A percentile compares a stretch with the other conserved stretches of the same genome.
These are phyloP conservation scores for Calonectria montana DNA, from an alignment of 2,329 filamentous ascomycete genomes.

Conservation along the genomic window DNA sequence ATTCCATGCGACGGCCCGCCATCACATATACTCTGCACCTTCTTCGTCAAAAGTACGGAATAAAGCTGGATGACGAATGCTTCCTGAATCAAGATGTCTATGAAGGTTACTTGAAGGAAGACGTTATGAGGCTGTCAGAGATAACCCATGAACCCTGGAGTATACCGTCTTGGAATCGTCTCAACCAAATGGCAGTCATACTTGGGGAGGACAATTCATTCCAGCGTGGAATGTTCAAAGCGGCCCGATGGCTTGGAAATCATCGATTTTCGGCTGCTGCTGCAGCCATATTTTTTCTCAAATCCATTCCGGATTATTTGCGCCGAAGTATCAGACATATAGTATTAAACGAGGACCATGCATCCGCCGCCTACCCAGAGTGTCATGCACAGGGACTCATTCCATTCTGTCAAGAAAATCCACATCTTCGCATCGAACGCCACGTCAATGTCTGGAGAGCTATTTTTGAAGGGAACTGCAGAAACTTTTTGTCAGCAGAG, in stretches of 20 bases:
- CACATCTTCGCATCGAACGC: background rate
- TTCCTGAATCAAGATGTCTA: background rate
- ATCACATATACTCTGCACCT: background rate
- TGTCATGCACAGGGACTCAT: background rate
- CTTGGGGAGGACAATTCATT: background rate
- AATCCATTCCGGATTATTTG: background rate
- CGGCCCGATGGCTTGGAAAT: too few relatives aligned
- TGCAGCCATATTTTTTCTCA: background rate
- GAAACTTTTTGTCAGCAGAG: background rate
- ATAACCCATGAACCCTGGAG: background rate
- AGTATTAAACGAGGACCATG: background rate
- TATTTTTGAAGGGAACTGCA: background rate
- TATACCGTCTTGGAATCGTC: background rate
- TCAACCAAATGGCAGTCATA: background rate
- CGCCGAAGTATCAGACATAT: background rate
- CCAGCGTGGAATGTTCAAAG: background rate
- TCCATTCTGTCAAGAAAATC: background rate
- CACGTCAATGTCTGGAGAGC: background rate
- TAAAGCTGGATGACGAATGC: background rate
- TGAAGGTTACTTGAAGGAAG: background rate
- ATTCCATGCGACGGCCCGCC: background rate
- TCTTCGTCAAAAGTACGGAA: background rate
- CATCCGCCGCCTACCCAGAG: background rate
- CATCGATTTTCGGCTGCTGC: background rate
- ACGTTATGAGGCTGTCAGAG: background rate